A percentile compares a stretch with the other conserved stretches of the same genome.
These are phyloP conservation scores for Rhizopogon vinicolor DNA, from an alignment of 768 basidiomycete genomes.

Conservation along the genomic window DNA sequence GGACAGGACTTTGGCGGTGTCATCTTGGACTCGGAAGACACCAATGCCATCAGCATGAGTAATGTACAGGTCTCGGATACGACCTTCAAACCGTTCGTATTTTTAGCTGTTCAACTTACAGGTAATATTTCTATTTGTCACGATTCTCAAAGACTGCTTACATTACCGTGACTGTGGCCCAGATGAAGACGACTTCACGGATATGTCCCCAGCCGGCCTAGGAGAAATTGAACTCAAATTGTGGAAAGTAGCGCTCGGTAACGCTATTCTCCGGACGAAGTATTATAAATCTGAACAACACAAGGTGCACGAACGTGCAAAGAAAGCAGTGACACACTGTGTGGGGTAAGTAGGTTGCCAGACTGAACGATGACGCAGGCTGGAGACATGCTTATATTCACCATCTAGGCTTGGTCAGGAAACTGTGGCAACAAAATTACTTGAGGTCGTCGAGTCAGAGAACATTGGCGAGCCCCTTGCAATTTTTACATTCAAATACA, in stretches of 20 bases:
- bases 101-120: slow-evolving; percentile 22
- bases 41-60: neutral
- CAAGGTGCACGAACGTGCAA: slow-evolving; percentile 26
- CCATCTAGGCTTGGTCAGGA: slow-evolving; percentile 20
- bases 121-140: slow-evolving; percentile 13
- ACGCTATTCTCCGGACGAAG: too few species aligned
- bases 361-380: neutral
- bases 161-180: slow-evolving; percentile 5
- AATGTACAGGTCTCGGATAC: slow-evolving; percentile 8
- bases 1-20: slow-evolving; percentile 3
- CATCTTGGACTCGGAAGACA: neutral
- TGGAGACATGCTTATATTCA: neutral
- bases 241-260: too few species aligned
- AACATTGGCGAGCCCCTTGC: slow-evolving; percentile 11
- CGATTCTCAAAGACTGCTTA: too few species aligned
- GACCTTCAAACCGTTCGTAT: slow-evolving; percentile 16
- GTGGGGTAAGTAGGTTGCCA: slow-evolving; percentile 15
- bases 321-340: slow-evolving; percentile 26
- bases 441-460: neutral
- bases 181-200: slow-evolving; percentile 24
- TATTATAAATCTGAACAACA: neutral
- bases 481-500: slow-evolving; percentile 27
- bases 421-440: neutral
- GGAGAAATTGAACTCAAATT: neutral
- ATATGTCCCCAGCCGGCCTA: slow-evolving; percentile 6